Percentiles rank a stretch among this genome's conserved stretches.
These are phyloP conservation scores for Dryadomyces quercivorus DNA, from an alignment of 2,329 filamentous ascomycete species.

Conservation along the genomic window DNA sequence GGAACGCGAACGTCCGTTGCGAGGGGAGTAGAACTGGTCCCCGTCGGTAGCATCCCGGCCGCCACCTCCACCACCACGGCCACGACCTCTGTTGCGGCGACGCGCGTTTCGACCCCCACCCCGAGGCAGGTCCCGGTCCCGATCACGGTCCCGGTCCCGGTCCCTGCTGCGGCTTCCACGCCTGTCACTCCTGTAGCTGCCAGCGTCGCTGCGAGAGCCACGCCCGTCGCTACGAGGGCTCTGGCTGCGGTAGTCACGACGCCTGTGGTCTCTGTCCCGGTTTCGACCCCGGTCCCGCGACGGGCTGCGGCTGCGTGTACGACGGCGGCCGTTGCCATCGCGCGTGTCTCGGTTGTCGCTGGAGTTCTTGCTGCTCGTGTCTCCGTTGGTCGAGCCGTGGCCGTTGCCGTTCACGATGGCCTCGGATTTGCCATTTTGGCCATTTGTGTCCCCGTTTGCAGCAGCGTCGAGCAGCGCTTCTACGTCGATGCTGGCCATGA, in stretches of 20 bases:
- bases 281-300: conserved; percentile 22
- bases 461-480: conserved; percentile 85
- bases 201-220: conserved; percentile 62
- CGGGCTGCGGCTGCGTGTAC: conserved; percentile 1
- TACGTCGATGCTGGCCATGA: conserved; percentile 49
- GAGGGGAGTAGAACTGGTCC: conserved; percentile 13
- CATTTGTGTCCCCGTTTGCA: conserved; percentile 39
- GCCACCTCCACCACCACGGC: neutral
- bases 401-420: conserved; percentile 24
- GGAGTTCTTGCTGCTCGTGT: conserved; percentile 5
- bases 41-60: conserved; percentile 21
- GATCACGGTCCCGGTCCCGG: conserved; percentile 34
- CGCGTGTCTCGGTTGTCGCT: conserved; percentile 7
- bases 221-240: conserved; percentile 25
- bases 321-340: neutral
- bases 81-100: conserved; percentile 31
- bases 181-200: conserved; percentile 71
- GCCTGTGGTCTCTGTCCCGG: conserved; percentile 17
- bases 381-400: conserved; percentile 6
- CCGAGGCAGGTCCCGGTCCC: neutral
- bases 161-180: conserved; percentile 70
- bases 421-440: conserved; percentile 21
- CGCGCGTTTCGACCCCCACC: conserved; percentile 49
- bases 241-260: conserved; percentile 41
- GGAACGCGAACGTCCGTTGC: conserved; percentile 59